Conservation (phyloP, 1,284 basidiomycete species). For the Psilocybe mexicana region DNA sequence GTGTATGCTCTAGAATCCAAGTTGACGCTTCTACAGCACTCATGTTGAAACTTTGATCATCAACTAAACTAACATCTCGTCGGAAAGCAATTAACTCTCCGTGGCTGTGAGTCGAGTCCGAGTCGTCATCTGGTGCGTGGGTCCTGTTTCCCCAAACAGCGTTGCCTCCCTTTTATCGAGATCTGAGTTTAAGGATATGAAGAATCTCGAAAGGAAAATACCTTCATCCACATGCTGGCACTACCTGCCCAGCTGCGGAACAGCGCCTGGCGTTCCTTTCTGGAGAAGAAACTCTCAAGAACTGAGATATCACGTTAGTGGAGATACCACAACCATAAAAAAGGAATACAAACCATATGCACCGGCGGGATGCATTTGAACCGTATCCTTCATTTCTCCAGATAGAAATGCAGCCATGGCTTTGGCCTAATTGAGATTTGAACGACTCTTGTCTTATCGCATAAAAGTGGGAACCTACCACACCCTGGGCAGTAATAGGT, state of each 20-base stretch:
- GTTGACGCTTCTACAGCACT: constrained; percentile 75
- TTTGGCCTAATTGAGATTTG: constrained; percentile 61
- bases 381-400: constrained; percentile 88
- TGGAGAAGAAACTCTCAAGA: constrained; percentile 86
- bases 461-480: constrained; percentile 46
- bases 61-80: constrained; percentile 23
- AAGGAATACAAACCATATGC: constrained; percentile 59
- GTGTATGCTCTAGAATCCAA: constrained; percentile 88
- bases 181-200: not conserved
- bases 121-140: constrained; percentile 77
- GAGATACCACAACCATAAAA: not conserved
- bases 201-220: constrained; percentile 23
- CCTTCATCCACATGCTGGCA: constrained; percentile 93
- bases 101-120: constrained; percentile 65
- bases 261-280: constrained; percentile 85
- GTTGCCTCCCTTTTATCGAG: constrained; percentile 72
- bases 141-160: constrained; percentile 85
- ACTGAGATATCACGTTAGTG: constrained; percentile 40
- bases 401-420: constrained; percentile 96
- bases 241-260: constrained; percentile 97
- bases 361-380: constrained; percentile 87
- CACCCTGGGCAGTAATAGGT: constrained; percentile 49
- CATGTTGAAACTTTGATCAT: constrained; percentile 59
- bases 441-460: not conserved
- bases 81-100: constrained; percentile 88